Evolutionary conservation across 148 eudicot species (phyloP), one percentile per base, ranked within the genome.

Genomic region (Oxyria digyna): DNA sequence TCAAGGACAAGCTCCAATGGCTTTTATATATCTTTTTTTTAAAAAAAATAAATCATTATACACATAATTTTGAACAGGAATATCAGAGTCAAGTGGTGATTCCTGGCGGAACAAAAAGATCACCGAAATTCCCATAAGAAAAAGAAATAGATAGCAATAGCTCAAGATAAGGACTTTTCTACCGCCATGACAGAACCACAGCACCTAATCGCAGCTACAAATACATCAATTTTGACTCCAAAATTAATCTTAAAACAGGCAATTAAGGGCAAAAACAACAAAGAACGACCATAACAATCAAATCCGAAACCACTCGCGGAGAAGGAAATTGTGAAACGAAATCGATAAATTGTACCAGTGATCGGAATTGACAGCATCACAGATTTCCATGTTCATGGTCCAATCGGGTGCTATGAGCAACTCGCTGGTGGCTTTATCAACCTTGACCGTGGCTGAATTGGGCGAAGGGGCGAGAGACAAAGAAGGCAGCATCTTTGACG

Each of bases 371-470:
- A 89, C 71, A 29, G 85, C 71, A 78, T 95, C 99, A 43, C 99
- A 95, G 63, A 95, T 87, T 71, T 84, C 89, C 57, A 95, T 95
- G 71, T 95, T 95, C 68, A 91, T 69, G 59, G 97, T 78, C 99
- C 99, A 95, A 84, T 95, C 97, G 52, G 97, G 96, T 0, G 79
- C 88, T 55, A 78, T 83, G 20, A 95, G 81, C 26, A 91, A 87
- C 78, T 95, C 91, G 81, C 97, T 95, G 7, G 99, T 95, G 6
- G 99, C 96, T 74, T 95, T 95, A 67, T 91, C 87, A 9, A 95
- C 99, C 33, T 81, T 74, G 23, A 81, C 85, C 12, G 82, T 75
- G 50, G 90, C 85, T 18, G 90, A 77, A 66, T 74, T 59, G 2
- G 91, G 69, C 18, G 87, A 75, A 0, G 84, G 72, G 0, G 82